Evolutionary conservation across 2,329 filamentous ascomycete genomes (phyloP).

Genomic region (Polychaeton citri): DNA sequence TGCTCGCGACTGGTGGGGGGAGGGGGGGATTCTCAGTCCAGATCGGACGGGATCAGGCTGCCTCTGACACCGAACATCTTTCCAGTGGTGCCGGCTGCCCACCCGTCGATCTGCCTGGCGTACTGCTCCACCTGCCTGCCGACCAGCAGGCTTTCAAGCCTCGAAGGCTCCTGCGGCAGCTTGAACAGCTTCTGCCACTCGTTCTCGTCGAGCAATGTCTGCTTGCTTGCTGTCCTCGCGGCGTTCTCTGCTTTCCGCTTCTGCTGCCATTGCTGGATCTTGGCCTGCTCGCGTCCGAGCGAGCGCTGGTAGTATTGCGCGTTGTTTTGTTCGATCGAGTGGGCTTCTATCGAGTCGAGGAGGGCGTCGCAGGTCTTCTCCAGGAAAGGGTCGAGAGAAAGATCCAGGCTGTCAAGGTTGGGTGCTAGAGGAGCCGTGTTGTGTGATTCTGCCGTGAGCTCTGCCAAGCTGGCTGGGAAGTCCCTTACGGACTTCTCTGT

Average conservation of each 20-base stretch:
- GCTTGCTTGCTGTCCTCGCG: constrained; percentile 71
- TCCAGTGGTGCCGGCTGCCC: constrained; percentile 76
- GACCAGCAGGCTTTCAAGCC: constrained; percentile 87
- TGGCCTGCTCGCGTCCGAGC: constrained; percentile 82
- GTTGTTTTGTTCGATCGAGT: constrained; percentile 99
- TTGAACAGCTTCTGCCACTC: constrained; percentile 99
- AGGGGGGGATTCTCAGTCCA: too few relatives aligned
- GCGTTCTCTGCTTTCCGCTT: constrained; percentile 97
- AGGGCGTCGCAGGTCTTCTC: constrained; percentile 97
- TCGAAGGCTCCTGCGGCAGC: constrained; percentile 84
- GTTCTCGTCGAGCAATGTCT: constrained; percentile 79
- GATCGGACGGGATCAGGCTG: constrained; percentile 46
- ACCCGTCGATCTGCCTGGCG: constrained; percentile 90
- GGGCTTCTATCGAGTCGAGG: constrained; percentile 89
- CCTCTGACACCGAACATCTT: constrained; percentile 97
- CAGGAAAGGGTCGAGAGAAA: constrained; percentile 92
- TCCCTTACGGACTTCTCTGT: constrained; percentile 48
- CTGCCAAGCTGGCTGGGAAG: constrained; percentile 65
- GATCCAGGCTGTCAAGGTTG: constrained; percentile 78
- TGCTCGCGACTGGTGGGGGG: too few relatives aligned
- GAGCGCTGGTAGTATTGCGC: constrained; percentile 96
- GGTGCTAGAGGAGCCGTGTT: constrained; percentile 60
- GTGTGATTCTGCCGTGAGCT: constrained; percentile 53
- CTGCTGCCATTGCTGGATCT: constrained; percentile 90
- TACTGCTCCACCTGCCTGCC: constrained; percentile 96